Base-by-base conservation (phyloP, 2,329 filamentous ascomycete species). In the Lachnellula subtilissima region DNA sequence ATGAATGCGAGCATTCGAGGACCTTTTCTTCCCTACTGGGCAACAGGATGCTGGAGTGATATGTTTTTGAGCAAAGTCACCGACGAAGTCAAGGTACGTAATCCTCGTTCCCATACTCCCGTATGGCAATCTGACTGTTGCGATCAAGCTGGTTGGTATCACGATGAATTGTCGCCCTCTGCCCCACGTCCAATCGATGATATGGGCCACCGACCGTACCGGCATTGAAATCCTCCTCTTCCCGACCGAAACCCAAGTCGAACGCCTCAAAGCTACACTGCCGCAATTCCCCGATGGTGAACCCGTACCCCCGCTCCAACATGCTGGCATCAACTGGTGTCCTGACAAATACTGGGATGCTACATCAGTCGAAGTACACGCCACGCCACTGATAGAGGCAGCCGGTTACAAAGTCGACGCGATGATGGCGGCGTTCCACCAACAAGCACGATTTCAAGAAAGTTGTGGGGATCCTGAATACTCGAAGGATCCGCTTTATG, bases 1-100 rank as follows among this genome's bases (percentile, higher is more conserved):
- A 54, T 65, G 59, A 65, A 65, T 23, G 64, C 64, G 4, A 62
- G 59, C 52, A 56, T 65, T 48, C 56, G 64, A 8, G 64, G 64
- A 4, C 64, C 64, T 2, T 64, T 65, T 40, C 37, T 64, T 6
- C 64, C 64, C 0, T 17, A 43, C n/a, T 65, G 60, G 58, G 42
- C 53, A 14, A 49, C 47, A n/a, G 50, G 37, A 4, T 65, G 64
- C 48, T 65, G 64, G 64, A 60, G 53, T 15, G 63, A 65, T 32
- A 55, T 57, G 32, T 65, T 59, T 53, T 51, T 65, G 19, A 50
- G 53, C 22, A 52, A 43, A 15, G 11, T 65, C 7, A 60, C 57
- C 9, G 53, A 59, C 23, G 54, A 57, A 40, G 57, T 62, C 22
- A 65, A 65, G 61, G 63, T 64, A 58, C 40, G 49, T 57, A 23